A percentile compares a stretch with the other conserved stretches of the same genome.
phyloP scores from a whole-genome alignment of 352 stramenopile species.

The Globisporangium orthogonon region DNA sequence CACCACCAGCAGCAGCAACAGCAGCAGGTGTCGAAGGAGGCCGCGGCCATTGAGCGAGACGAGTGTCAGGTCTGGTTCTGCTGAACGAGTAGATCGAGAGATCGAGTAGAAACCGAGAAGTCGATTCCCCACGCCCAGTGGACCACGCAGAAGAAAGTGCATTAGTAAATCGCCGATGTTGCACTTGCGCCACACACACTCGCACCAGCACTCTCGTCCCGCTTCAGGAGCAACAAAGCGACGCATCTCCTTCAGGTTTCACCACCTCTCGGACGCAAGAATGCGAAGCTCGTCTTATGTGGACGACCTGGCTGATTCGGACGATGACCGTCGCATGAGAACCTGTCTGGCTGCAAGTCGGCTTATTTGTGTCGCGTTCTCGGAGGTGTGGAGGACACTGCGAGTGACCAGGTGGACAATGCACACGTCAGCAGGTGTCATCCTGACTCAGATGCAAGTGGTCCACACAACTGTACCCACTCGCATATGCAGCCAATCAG shows the following conservation, averaged over 20 bases:
- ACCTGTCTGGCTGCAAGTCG: background rate
- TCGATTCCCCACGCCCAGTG: too few species aligned
- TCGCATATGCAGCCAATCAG: background rate
- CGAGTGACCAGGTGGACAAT: background rate
- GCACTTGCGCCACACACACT: background rate
- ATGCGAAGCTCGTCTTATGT: too few species aligned
- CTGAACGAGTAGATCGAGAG: background rate
- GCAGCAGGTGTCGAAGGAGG: background rate
- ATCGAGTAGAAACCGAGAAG: background rate
- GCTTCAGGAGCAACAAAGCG: background rate
- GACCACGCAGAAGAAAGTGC: background rate
- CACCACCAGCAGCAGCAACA: background rate
- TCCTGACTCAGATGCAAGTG: background rate
- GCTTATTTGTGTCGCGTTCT: background rate
- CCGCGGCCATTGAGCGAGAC: background rate
- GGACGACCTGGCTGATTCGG: too few species aligned
- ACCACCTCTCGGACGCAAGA: too few species aligned
- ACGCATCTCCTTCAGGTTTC: background rate
- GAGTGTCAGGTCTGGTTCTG: constrained; percentile 1
- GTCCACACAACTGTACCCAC: background rate
- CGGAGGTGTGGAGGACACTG: too few species aligned
- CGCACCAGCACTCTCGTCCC: background rate
- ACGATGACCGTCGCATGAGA: background rate
- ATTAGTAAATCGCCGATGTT: background rate
- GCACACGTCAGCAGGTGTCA: background rate